Evolutionary conservation across 192 early-diverging fungal genomes (phyloP), one percentile per base, ranked within the genome.

Genomic region (Coemansia sp.): DNA sequence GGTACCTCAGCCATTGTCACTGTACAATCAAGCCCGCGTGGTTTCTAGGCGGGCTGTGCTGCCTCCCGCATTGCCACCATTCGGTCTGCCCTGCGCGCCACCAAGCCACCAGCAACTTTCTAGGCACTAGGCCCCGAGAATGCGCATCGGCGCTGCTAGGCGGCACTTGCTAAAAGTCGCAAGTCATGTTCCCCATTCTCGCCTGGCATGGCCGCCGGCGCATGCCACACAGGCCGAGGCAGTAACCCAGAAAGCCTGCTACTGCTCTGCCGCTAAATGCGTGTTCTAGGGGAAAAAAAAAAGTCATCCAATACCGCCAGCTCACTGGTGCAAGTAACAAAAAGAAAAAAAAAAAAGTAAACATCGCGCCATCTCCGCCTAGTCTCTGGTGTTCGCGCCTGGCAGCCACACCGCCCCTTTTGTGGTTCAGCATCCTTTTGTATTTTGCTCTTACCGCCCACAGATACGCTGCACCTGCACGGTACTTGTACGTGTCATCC

Each of bases 221-320:
- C 51, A 32, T 54, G 29, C 51, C 51, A 54, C 51, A 31, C 51
- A n/a, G 17, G 27, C 29, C 27, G 27, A 31, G 29, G 51, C 51
- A 54, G 51, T 54, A 54, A 54, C 27, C 4, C 51, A 32, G 51
- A 54, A 54, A 54, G 27, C 51, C 29, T 31, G 51, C 51, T 54
- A 54, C 51, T 54, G 51, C 22, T 17, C 27, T 54, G 32, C 32
- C 7, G 32, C 32, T 35, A 35, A 35, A 35, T 2, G 32, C 32
- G 32, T 35, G 32, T 2, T 35, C 32, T 35, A 7, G 32, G n/a
- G n/a, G n/a, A n/a, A n/a, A n/a, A n/a, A n/a, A 2, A 35, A 35
- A 35, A 35, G 32, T 7, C 2, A 35, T 35, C 51, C 51, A 31
- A 32, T 31, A 25, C 17, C 6, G 51, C 51, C 25, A 17, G 51